Evolutionary conservation across 768 basidiomycete genomes (phyloP), one percentile per base, ranked within the genome.

Genomic region (Tephrocybe sp.): DNA sequence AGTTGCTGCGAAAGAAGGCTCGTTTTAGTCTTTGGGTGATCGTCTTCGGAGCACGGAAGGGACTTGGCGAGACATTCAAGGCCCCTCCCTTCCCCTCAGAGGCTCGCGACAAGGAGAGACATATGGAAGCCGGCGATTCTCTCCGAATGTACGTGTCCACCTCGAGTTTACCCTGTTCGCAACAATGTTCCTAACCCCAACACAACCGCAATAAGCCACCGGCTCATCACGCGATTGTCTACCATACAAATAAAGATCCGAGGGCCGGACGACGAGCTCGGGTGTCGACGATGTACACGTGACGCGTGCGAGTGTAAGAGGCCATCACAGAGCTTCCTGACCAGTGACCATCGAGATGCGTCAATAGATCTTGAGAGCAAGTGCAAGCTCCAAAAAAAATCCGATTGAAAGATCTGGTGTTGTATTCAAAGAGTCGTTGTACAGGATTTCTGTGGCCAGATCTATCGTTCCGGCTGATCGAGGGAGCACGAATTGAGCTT

Each of bases 171-270:
- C 15, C 17, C 37, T 20, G 36, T 21, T 21, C n/a, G 18, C 18
- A 30, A n/a, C 34, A 36, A 18, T 4, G 34, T 21, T 14, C 23
- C 9, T 12, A 6, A 6, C n/a, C 8, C 36, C 36, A 39, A 38
- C 36, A 47, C 37, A 32, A 49, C 28, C 20, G 34, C 23, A 34
- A 47, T 47, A 38, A 47, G 46, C 23, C n/a, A 33, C 34, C 17
- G 8, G 3, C 17, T 15, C 3, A 45, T 38, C 50, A 45, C 34
- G 50, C 34, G 42, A 33, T n/a, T 41, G 28, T 33, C 42, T 12
- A 51, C 30, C 28, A n/a, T 12, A 30, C 20, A 44, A 45, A 44
- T 25, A 41, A 54, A 30, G 53, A 54, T 54, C 53, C 53, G 53
- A 32, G 24, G 45, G 36, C n/a, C 25, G 33, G 34, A 28, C 50